A percentile compares a stretch with the other conserved stretches of the same genome.
These are phyloP conservation scores for Phytophthora pisi DNA, from an alignment of 352 stramenopile genomes.

Conservation along the genomic window DNA sequence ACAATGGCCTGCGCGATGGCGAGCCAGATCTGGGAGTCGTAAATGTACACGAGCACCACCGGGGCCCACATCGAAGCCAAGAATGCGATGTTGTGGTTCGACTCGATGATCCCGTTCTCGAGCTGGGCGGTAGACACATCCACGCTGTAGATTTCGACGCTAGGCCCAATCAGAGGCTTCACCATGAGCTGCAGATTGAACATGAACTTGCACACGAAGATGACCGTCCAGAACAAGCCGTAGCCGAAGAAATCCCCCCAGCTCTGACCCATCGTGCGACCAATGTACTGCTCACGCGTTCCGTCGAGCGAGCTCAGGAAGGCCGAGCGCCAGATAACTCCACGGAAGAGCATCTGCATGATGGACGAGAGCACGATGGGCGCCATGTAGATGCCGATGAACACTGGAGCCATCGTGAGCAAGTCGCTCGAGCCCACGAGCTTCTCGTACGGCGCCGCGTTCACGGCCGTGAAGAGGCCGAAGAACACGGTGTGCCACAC, in stretches of 20 bases:
- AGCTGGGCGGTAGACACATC: conserved; percentile 48
- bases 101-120: conserved; percentile 66
- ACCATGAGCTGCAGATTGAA: conserved; percentile 98
- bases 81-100: conserved; percentile 84
- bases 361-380: conserved; percentile 66
- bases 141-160: conserved; percentile 93
- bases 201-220: conserved; percentile 95
- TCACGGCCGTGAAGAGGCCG: conserved; percentile 73
- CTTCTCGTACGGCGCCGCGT: conserved; percentile 67
- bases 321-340: conserved; percentile 57
- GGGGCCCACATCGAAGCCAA: conserved; percentile 78
- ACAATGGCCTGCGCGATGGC: conserved; percentile 83
- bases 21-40: conserved; percentile 89
- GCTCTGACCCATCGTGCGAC: conserved; percentile 74
- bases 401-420: conserved; percentile 59
- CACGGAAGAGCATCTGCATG: conserved; percentile 69
- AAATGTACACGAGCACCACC: conserved; percentile 86
- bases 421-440: conserved; percentile 65
- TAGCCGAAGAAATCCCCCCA: conserved; percentile 75
- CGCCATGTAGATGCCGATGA: conserved; percentile 62
- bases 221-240: conserved; percentile 77
- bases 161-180: conserved; percentile 96
- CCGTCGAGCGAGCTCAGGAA: conserved; percentile 76
- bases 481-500: conserved; percentile 87
- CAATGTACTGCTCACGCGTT: conserved; percentile 79